Base-by-base conservation (phyloP, 768 basidiomycete species). In the Serendipita sp. region DNA sequence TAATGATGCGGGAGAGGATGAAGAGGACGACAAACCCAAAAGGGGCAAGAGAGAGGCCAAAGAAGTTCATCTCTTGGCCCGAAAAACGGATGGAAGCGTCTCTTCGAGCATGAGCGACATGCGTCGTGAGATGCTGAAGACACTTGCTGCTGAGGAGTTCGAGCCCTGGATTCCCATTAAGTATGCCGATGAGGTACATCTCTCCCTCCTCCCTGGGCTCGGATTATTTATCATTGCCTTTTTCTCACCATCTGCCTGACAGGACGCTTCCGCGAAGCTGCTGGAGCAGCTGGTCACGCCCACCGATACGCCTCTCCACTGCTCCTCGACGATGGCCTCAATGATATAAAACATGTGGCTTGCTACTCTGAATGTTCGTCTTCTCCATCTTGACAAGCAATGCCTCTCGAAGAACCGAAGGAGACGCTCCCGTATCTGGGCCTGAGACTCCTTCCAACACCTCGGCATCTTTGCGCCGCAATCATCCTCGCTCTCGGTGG, bases 251-350 rank as follows among this genome's bases (percentile, higher is more conserved):
- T 30, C 23, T 35, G 10, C n/a, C 56, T 10, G 56, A n/a, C 56
- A 60, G 56, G 56, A 60, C 16, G 56, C 56, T 60, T 60, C 56
- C 56, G 34, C 56, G 56, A 60, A 60, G 56, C 36, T 60, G 56
- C 56, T 60, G 28, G 56, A 60, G 10, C 56, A 60, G n/a, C 28
- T 60, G 36, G 56, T 60, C 28, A 38, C 36, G 36, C 56, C 56
- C 23, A 60, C 28, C 8, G 56, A 60, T 60, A 32, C 56, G 16
- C 16, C 35, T 28, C 56, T 60, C 35, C 5, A 36, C n/a, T 60
- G 56, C 32, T 11, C 56, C 2, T 60, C 56, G 18, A 60, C 56
- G 35, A 34, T 60, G 56, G 56, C 56, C 35, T 60, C 56, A 60
- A 16, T 60, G 18, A 10, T 60, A 10, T 60, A 60, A 38, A 10